Conservation (phyloP, 2,329 filamentous ascomycete genomes). For the Talaromyces funiculosus region DNA sequence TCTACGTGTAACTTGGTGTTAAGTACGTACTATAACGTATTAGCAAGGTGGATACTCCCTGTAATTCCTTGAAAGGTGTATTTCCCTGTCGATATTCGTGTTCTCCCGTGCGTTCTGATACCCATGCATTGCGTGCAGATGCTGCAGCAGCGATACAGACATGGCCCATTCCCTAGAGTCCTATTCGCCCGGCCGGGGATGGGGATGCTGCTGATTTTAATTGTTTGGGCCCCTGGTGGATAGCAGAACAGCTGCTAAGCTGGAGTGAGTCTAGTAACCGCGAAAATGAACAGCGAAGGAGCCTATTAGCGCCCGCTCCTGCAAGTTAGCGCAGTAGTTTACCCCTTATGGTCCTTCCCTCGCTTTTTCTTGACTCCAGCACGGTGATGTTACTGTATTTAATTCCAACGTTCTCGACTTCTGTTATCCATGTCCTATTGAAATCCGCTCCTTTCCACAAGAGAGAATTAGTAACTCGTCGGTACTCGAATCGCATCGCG, state of each 20-base stretch:
- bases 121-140: background rate
- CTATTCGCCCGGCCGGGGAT: background rate
- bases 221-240: background rate
- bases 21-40: too few species aligned
- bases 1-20: too few species aligned
- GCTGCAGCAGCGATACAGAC: background rate
- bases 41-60: background rate
- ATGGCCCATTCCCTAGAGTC: background rate
- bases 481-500: background rate
- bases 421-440: background rate
- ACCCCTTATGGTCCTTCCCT: slow-evolving; percentile 7
- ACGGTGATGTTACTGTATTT: background rate
- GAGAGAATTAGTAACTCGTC: background rate
- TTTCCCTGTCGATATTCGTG: background rate
- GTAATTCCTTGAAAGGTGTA: background rate
- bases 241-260: background rate
- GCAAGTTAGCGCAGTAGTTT: background rate
- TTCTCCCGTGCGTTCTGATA: background rate
- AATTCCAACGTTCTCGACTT: background rate
- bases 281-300: background rate
- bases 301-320: slow-evolving; percentile 4
- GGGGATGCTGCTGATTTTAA: background rate
- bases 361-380: background rate
- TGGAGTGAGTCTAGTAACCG: background rate
- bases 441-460: background rate